phyloP scores from a whole-genome alignment of 2,329 filamentous ascomycete genomes.

The Acrocalymma vagum region DNA sequence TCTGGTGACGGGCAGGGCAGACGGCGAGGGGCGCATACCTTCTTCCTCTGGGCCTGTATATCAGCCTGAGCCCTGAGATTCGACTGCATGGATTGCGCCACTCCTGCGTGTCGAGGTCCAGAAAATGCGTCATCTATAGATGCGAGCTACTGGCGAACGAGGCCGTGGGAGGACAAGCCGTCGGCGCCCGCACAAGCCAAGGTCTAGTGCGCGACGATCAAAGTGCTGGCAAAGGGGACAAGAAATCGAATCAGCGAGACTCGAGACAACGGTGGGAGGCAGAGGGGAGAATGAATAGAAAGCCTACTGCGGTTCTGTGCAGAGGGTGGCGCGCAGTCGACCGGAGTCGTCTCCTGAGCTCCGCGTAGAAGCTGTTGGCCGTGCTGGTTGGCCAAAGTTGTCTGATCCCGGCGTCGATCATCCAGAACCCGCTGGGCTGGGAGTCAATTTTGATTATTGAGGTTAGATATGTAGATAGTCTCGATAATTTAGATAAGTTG shows the following conservation, averaged over 20 bases:
- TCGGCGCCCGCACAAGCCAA: constrained; percentile 34
- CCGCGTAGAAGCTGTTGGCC: constrained; percentile 1
- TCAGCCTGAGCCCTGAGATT: constrained; percentile 61
- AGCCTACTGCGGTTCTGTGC: constrained; percentile 1
- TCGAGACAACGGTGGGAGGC: constrained; percentile 1
- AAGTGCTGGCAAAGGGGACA: too few species aligned
- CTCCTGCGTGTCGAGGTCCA: constrained; percentile 34
- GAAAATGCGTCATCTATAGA: constrained; percentile 46
- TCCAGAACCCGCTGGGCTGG: constrained; percentile 18
- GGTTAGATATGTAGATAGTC: neutral
- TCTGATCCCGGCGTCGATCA: constrained; percentile 31
- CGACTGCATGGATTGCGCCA: constrained; percentile 54
- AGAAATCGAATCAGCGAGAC: constrained; percentile 8
- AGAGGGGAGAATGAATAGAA: constrained; percentile 1
- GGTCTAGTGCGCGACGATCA: constrained; percentile 24
- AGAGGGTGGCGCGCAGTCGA: constrained; percentile 5
- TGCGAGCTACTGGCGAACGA: constrained; percentile 31
- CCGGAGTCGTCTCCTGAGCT: constrained; percentile 10
- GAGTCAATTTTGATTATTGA: neutral
- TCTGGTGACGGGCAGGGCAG: constrained; percentile 8
- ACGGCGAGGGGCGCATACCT: constrained; percentile 51
- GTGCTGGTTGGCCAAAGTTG: constrained; percentile 11
- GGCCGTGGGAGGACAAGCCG: constrained; percentile 25
- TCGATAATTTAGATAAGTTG: too few species aligned
- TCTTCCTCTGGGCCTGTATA: constrained; percentile 67